These are phyloP conservation scores for Daldinia bambusicola DNA, from an alignment of 495 filamentous ascomycete genomes.

Conservation along the genomic window DNA sequence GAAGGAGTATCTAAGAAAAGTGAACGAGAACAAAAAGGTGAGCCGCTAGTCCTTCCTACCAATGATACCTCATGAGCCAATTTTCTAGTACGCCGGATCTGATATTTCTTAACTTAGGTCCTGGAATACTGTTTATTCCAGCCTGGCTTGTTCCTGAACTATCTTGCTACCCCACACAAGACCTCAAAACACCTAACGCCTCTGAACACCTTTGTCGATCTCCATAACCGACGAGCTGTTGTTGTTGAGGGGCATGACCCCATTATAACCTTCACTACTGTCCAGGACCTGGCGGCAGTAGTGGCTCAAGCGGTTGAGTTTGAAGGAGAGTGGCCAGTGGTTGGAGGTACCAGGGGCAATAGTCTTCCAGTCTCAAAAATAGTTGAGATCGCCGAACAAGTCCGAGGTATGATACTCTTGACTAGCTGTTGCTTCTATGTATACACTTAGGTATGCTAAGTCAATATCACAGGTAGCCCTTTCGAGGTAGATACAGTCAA, in stretches of 20 bases:
- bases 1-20: constrained; percentile 59
- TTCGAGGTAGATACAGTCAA: constrained; percentile 60
- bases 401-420: constrained; percentile 57
- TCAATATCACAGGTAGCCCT: constrained; percentile 41
- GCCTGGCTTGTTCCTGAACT: constrained; percentile 65
- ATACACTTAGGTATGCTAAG: constrained; percentile 20
- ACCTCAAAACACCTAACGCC: constrained; percentile 60
- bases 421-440: not conserved
- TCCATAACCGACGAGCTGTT: constrained; percentile 60
- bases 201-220: constrained; percentile 57
- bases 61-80: not conserved
- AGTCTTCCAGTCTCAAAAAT: constrained; percentile 55
- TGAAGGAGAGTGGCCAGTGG: constrained; percentile 65
- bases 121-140: constrained; percentile 70
- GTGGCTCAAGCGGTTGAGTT: constrained; percentile 64
- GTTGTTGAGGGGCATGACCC: constrained; percentile 57
- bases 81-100: too few species aligned
- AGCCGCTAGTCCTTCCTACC: not conserved
- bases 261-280: constrained; percentile 59
- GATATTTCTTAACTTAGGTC: constrained; percentile 49
- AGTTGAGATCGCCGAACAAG: constrained; percentile 57
- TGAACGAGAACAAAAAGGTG: constrained; percentile 64
- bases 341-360: constrained; percentile 64
- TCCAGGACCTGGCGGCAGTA: constrained; percentile 57
- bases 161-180: constrained; percentile 61